Conservation (phyloP, 2,329 filamentous ascomycete species). For the Hysterium pulicare region DNA sequence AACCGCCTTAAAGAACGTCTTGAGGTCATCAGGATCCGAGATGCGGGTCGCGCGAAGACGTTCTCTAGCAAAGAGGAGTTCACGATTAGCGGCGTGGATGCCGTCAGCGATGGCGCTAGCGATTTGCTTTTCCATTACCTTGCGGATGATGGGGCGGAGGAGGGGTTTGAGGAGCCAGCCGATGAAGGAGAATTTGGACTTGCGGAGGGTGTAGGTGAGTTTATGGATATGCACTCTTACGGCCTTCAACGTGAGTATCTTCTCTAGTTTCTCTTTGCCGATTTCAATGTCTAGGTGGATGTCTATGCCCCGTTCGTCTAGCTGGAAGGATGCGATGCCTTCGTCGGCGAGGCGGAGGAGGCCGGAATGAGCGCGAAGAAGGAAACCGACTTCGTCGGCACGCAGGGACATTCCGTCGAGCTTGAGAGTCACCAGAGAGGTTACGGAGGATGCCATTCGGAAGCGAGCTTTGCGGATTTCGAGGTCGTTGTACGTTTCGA, state of each 20-base stretch:
- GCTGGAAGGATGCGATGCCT: slow-evolving; percentile 78
- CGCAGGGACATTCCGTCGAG: slow-evolving; percentile 79
- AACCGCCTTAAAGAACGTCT: slow-evolving; percentile 79
- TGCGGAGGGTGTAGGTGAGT: slow-evolving; percentile 71
- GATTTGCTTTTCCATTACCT: slow-evolving; percentile 74
- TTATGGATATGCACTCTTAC: slow-evolving; percentile 84
- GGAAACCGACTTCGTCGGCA: slow-evolving; percentile 86
- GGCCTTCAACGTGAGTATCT: slow-evolving; percentile 71
- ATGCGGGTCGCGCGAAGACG: slow-evolving; percentile 81
- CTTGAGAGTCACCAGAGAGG: slow-evolving; percentile 72
- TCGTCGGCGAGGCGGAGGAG: slow-evolving; percentile 73
- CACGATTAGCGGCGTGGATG: slow-evolving; percentile 73
- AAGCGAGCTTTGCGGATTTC: slow-evolving; percentile 77
- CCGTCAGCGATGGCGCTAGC: slow-evolving; percentile 66
- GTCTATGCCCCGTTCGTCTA: slow-evolving; percentile 85
- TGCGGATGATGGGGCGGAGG: slow-evolving; percentile 74
- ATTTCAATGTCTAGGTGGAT: slow-evolving; percentile 82
- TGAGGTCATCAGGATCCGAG: slow-evolving; percentile 72
- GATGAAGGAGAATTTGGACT: slow-evolving; percentile 72
- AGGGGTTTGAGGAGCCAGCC: slow-evolving; percentile 83
- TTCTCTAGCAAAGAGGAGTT: slow-evolving; percentile 83
- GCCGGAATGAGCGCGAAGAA: slow-evolving; percentile 75
- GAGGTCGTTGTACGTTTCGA: slow-evolving; percentile 82
- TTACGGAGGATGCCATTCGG: slow-evolving; percentile 63
- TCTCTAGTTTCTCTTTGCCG: slow-evolving; percentile 71